phyloP scores from a whole-genome alignment of 192 early-diverging fungal genomes.

The Backusella tuberculispora region DNA sequence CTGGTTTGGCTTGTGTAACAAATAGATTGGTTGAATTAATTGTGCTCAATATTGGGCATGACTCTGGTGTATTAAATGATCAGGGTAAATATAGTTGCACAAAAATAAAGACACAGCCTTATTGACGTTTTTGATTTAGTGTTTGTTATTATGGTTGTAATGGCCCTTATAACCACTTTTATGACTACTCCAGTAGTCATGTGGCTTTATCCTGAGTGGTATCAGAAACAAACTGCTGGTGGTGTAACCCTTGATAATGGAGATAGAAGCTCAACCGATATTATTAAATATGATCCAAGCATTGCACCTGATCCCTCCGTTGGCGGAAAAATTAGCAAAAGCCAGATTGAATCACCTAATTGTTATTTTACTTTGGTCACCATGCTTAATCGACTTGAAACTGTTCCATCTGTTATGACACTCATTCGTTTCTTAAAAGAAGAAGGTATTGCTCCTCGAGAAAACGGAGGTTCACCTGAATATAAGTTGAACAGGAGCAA shows the following conservation, averaged over 20 bases:
- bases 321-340: background rate
- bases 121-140: conserved; percentile 28
- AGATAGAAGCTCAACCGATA: background rate
- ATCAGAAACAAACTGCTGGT: conserved; percentile 50
- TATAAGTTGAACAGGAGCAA: conserved; percentile 14
- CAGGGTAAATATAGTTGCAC: conserved; percentile 25
- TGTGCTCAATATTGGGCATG: conserved; percentile 91
- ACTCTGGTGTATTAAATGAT: conserved; percentile 82
- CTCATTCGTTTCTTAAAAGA: conserved; percentile 59
- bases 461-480: background rate
- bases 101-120: background rate
- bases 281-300: background rate
- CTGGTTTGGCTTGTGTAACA: too few relatives aligned
- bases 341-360: background rate
- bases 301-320: conserved; percentile 21
- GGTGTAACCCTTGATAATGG: conserved; percentile 15
- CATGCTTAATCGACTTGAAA: conserved; percentile 62
- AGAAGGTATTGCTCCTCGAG: background rate
- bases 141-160: conserved; percentile 58
- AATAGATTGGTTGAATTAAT: conserved; percentile 89
- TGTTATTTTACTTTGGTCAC: conserved; percentile 48
- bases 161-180: conserved; percentile 73
- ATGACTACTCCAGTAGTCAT: conserved; percentile 81
- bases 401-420: conserved; percentile 75
- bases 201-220: conserved; percentile 74